Evolutionary conservation across 148 eudicot species (phyloP).

Genomic region (Camellia japonica): DNA sequence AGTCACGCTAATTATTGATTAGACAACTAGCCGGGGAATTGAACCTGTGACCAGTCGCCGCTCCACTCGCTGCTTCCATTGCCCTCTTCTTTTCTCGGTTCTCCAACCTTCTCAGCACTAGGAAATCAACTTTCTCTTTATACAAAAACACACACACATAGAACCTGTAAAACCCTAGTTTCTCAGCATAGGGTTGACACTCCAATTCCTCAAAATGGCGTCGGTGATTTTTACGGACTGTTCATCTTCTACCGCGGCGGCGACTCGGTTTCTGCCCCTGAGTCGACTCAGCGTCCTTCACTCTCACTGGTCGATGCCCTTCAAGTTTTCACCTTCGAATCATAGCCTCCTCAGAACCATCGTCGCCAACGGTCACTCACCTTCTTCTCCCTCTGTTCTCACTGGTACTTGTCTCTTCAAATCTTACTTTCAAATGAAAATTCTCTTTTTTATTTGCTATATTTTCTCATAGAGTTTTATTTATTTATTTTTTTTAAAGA

Average conservation of each 20-base stretch:
- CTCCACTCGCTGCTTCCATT: no score
- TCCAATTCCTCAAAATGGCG: constrained; percentile 29
- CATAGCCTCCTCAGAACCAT: constrained; percentile 18
- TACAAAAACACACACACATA: neutral
- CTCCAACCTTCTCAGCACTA: neutral
- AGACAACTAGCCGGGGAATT: no score
- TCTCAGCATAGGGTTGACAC: constrained; percentile 22
- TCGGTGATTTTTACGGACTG: constrained; percentile 43
- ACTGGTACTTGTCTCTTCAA: constrained; percentile 28
- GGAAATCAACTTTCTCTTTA: no score
- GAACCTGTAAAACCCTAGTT: constrained; percentile 6
- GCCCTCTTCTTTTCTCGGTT: neutral
- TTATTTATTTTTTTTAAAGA: neutral
- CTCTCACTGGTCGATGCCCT: constrained; percentile 23
- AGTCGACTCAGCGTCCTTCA: constrained; percentile 20
- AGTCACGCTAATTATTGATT: no score
- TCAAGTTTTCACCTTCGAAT: constrained; percentile 16
- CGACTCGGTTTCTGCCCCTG: constrained; percentile 32
- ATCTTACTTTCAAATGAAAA: neutral
- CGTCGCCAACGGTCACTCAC: constrained; percentile 17
- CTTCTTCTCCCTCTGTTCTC: constrained; percentile 23
- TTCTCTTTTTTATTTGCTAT: no score
- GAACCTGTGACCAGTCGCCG: no score
- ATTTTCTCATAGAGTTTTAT: neutral
- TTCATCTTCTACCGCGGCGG: constrained; percentile 44